Base-by-base conservation (phyloP, 768 basidiomycete genomes). In the Rubroboletus satanas region DNA sequence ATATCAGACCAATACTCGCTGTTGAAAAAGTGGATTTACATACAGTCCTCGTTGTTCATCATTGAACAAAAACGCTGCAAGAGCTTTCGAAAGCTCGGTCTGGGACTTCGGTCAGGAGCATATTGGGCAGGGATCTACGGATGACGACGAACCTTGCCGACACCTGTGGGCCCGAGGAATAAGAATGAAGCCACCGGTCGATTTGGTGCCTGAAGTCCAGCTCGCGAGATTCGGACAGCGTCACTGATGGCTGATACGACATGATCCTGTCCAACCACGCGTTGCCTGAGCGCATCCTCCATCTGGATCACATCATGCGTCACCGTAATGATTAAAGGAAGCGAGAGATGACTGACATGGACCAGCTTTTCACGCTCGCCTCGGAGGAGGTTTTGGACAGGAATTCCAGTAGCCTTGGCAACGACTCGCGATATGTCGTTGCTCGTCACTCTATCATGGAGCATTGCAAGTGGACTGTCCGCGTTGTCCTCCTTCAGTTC, bases 131-230 rank as follows among this genome's bases (percentile, higher is more conserved):
- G 8, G 14, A 9, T 5, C 18, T 1, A 44, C 11, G 5, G 31
- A 39, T 35, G 29, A 23, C 21, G 39, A 42, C 72, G 7, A 56
- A 84, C 86, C 75, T 92, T 92, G 12, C 90, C 92, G 3, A 91
- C 90, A 60, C 93, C 93, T 0, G 90, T 92, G 0, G 93, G 90
- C 1, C 92, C 92, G 53, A 91, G 71, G 77, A 97, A 93, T 42
- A 97, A 75, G 83, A 97, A 95, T 1, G 90, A 93, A 4, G 95
- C 93, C 17, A 96, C 86, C 1, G 95, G 96, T 15, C 93, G 77
- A 61, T 90, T 89, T 7, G 92, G 90, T 1, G 90, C 88, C 62
- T 93, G 88, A 18, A 98, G 70, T 0, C 96, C 95, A 3, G 94
- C 91, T 47, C 95, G 84, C 31, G 93, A 96, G 49, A 98, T 89